Conservation (phyloP, 306 rosid species). For the Boehmeria nivea region DNA sequence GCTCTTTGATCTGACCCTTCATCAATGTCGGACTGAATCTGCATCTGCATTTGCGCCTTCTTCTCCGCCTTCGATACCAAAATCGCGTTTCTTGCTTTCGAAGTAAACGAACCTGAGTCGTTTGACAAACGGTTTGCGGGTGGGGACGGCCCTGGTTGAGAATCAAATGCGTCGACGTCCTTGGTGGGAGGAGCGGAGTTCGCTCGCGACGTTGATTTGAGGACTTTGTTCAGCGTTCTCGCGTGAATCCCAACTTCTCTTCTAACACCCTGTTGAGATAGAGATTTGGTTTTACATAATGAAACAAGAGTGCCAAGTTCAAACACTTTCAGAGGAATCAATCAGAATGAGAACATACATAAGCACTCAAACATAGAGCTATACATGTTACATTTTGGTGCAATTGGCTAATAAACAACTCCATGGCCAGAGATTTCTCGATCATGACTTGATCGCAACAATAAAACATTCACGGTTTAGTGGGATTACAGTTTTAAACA, state of each 20-base stretch:
- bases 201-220: slow-evolving; percentile 21
- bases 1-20: slow-evolving; percentile 27
- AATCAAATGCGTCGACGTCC: slow-evolving; percentile 39
- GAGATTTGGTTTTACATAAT: no score
- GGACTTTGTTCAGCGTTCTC: slow-evolving; percentile 49
- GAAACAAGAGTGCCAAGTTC: no score
- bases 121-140: slow-evolving; percentile 29
- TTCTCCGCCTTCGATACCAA: slow-evolving; percentile 24
- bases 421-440: no score
- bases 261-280: slow-evolving; percentile 72
- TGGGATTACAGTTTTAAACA: no score
- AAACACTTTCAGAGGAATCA: no score
- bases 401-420: no score
- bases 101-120: slow-evolving; percentile 30
- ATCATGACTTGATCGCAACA: no score
- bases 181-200: slow-evolving; percentile 22
- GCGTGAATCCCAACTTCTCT: slow-evolving; percentile 92
- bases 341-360: no score
- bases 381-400: no score
- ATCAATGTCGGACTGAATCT: slow-evolving; percentile 21
- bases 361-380: no score
- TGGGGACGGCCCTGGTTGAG: slow-evolving; percentile 36
- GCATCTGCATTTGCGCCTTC: slow-evolving; percentile 25
- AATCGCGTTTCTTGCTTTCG: slow-evolving; percentile 26
- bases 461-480: no score